Evolutionary conservation across 148 eudicot genomes (phyloP).

Genomic region (Rhododendron simsii): DNA sequence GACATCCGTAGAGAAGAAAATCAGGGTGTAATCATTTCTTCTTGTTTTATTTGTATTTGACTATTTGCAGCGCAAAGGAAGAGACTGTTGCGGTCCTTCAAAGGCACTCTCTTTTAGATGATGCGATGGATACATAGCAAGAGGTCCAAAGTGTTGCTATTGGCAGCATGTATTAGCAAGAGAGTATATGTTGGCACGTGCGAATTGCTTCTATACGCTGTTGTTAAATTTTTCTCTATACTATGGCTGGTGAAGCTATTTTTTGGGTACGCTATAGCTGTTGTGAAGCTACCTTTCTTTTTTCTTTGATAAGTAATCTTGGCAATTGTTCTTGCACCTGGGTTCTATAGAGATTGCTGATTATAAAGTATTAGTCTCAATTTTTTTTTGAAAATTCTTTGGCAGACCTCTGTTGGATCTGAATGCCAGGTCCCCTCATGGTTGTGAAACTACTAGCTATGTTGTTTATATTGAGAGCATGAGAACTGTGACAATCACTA

Average conservation of each 20-base stretch:
- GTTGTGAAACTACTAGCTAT: neutral
- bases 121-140: constrained; percentile 4
- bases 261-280: neutral
- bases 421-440: neutral
- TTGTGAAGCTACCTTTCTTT: neutral
- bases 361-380: neutral
- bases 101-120: constrained; percentile 35
- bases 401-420: neutral
- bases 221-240: neutral
- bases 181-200: neutral
- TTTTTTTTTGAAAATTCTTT: neutral
- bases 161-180: neutral
- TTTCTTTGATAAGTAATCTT: neutral
- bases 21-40: neutral
- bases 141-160: neutral
- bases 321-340: neutral
- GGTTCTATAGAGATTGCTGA: neutral
- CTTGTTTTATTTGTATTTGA: neutral
- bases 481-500: neutral
- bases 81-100: constrained; percentile 69
- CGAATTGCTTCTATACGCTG: neutral
- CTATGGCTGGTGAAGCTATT: neutral
- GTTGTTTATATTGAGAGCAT: neutral
- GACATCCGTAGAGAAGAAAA: neutral
- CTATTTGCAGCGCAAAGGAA: constrained; percentile 57